These are phyloP conservation scores for Backusella mclennaniae DNA, from an alignment of 192 early-diverging fungal genomes.

Conservation along the genomic window DNA sequence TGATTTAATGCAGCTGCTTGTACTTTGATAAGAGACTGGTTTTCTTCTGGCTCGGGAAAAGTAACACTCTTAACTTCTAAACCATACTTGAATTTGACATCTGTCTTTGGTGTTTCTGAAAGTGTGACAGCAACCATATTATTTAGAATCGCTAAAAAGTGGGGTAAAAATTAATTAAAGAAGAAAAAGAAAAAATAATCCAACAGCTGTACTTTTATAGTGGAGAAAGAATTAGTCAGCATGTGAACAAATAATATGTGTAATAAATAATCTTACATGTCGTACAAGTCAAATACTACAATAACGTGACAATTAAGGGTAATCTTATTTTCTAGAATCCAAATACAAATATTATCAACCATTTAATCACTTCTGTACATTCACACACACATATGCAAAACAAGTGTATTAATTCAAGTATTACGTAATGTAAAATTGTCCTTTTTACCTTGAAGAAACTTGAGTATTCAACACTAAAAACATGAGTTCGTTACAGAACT, in stretches of 20 bases:
- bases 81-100: conserved; percentile 13
- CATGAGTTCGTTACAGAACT: no score
- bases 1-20: conserved; percentile 24
- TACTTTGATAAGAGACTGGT: conserved; percentile 16
- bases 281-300: no score
- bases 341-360: no score
- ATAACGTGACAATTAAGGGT: no score
- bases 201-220: neutral
- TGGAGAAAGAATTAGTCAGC: conserved; percentile 2
- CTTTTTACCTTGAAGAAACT: neutral
- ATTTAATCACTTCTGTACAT: no score
- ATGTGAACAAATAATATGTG: no score
- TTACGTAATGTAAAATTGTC: neutral
- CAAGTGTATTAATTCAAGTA: neutral
- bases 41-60: neutral
- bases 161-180: neutral
- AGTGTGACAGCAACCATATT: conserved; percentile 15
- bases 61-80: conserved; percentile 3
- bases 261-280: no score
- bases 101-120: neutral
- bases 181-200: neutral
- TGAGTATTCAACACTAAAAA: no score
- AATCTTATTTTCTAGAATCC: no score
- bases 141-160: neutral
- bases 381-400: neutral